These are phyloP conservation scores for Sextonia rubra DNA, from an alignment of 164 flowering plant genomes.

Conservation along the genomic window DNA sequence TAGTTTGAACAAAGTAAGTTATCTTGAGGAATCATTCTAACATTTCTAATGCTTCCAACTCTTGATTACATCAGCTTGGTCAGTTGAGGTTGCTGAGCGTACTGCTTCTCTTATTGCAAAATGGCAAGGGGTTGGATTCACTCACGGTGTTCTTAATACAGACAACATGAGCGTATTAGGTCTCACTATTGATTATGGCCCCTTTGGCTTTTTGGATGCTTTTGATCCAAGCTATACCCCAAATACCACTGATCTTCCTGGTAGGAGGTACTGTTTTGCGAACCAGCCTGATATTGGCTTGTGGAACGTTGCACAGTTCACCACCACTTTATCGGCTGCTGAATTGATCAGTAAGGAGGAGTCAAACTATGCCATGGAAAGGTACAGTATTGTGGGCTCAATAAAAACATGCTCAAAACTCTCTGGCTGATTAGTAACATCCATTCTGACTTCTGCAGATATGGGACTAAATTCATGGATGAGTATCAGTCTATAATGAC, in stretches of 20 bases:
- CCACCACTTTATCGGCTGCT: conserved; percentile 69
- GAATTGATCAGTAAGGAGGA: conserved; percentile 73
- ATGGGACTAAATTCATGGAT: conserved; percentile 95
- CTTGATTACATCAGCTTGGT: conserved; percentile 67
- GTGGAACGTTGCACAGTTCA: conserved; percentile 93
- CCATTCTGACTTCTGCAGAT: conserved; percentile 43
- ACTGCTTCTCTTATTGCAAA: conserved; percentile 90
- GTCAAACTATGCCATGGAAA: conserved; percentile 94
- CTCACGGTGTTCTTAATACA: conserved; percentile 95
- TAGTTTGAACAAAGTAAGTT: background rate
- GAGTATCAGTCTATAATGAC: conserved; percentile 97
- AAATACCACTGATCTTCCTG: conserved; percentile 98
- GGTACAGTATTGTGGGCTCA: conserved; percentile 33
- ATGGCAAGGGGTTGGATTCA: conserved; percentile 99
- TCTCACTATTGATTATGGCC: conserved; percentile 97
- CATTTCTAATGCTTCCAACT: conserved; percentile 3
- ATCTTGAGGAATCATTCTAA: conserved; percentile 4
- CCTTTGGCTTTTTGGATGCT: conserved; percentile 97
- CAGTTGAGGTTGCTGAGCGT: conserved; percentile 91
- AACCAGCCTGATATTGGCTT: conserved; percentile 97
- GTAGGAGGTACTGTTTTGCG: conserved; percentile 96
- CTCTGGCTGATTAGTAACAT: background rate
- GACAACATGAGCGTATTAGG: conserved; percentile 98
- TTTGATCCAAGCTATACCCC: conserved; percentile 98
- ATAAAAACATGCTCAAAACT: background rate